Conservation (phyloP, 2,329 filamentous ascomycete species). For the Chrysosporium queenslandicum region DNA sequence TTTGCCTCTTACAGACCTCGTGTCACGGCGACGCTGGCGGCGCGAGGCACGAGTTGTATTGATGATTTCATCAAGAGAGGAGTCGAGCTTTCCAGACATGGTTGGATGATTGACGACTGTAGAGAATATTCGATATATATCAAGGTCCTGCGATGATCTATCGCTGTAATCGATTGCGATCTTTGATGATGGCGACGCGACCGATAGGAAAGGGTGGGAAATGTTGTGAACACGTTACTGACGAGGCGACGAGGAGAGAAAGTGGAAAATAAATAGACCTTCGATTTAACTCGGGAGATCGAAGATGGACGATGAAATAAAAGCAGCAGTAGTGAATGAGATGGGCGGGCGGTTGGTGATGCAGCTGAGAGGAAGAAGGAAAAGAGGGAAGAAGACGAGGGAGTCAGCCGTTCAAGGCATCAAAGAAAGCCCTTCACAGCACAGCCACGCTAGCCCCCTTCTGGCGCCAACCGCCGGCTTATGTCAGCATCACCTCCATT, state of each 20-base stretch:
- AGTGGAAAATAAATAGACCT: not conserved
- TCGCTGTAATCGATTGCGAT: not conserved
- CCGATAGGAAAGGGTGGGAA: not conserved
- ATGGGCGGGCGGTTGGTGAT: not conserved
- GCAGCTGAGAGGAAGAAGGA: not conserved
- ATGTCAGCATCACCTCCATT: not conserved
- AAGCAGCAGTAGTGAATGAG: conserved; percentile 8
- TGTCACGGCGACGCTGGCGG: conserved; percentile 38
- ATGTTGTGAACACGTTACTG: not conserved
- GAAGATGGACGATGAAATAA: not conserved
- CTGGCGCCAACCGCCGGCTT: not conserved
- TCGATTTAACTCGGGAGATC: not conserved
- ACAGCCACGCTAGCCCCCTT: not conserved
- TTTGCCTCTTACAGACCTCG: conserved; percentile 21
- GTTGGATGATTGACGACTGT: conserved; percentile 31
- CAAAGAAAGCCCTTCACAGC: conserved; percentile 1
- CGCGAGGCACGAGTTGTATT: conserved; percentile 56
- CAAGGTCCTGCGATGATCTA: not conserved
- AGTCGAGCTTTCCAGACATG: conserved; percentile 93
- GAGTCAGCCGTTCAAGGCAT: not conserved
- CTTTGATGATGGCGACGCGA: conserved; percentile 5
- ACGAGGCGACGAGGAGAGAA: not conserved
- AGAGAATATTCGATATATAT: not conserved
- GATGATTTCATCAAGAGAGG: conserved; percentile 96
- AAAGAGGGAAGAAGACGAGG: conserved; percentile 2